A percentile compares a stretch with the other conserved stretches of the same genome.
These are phyloP conservation scores for Volvox africanus DNA, from an alignment of 139 green algal genomes.

Conservation along the genomic window DNA sequence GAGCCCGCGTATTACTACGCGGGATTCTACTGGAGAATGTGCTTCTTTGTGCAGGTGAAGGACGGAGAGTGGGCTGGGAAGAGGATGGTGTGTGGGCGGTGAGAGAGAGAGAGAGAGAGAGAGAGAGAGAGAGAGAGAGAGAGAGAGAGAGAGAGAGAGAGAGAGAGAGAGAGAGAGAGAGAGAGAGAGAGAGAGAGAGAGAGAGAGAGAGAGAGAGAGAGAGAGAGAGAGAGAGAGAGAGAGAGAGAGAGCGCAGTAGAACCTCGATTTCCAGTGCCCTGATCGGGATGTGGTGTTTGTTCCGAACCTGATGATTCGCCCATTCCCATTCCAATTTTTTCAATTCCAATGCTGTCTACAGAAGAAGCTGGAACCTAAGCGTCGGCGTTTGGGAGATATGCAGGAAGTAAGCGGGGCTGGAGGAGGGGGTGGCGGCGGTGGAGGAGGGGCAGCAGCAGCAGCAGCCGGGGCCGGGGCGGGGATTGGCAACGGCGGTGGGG, in stretches of 20 bases:
- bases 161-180: too few species aligned
- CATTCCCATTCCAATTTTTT: too few species aligned
- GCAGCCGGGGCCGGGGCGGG: not conserved
- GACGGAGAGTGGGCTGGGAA: not conserved
- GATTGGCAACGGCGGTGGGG: not conserved
- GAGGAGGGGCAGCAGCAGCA: not conserved
- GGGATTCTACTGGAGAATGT: conserved; percentile 29
- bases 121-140: too few species aligned
- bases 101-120: not conserved
- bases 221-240: too few species aligned
- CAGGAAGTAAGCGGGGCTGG: not conserved
- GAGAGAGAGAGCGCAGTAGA: too few species aligned
- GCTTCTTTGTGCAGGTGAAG: conserved; percentile 34
- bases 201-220: too few species aligned
- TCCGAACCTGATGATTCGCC: too few species aligned
- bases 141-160: too few species aligned
- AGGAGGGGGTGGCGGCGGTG: not conserved
- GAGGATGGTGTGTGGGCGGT: not conserved
- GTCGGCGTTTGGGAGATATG: not conserved
- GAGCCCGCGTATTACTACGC: conserved; percentile 22
- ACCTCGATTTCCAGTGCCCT: too few species aligned
- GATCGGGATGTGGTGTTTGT: too few species aligned
- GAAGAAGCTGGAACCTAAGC: conserved; percentile 33
- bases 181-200: too few species aligned
- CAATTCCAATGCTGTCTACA: not conserved